Evolutionary conservation across 495 filamentous ascomycete genomes (phyloP), one percentile per base, ranked within the genome.

Genomic region (Trichodelitschia bisporula): DNA sequence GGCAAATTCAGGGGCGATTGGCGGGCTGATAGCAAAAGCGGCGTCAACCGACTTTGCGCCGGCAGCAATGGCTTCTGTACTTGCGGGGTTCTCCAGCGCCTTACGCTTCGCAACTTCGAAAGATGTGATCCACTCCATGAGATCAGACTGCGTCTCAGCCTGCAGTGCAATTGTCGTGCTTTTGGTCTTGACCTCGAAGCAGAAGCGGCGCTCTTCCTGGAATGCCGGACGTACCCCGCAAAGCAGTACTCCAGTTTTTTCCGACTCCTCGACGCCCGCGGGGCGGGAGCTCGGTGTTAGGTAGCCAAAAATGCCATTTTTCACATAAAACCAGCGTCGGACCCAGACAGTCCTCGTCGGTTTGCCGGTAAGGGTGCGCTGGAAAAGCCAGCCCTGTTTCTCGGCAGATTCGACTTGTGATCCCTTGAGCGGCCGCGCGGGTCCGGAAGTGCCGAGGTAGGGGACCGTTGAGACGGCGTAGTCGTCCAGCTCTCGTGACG

Each of bases 121-220:
- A 4, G 78, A 67, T 33, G 72, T 64, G 26, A 97, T 68, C 86
- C 86, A 97, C 35, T 84, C 78, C 36, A 73, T 75, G 15, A 97
- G 57, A 41, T 93, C 77, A 28, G 60, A 54, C 42, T 93, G 86
- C 0, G 79, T 90, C 45, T 95, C 89, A 3, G 86, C 78, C 51
- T 97, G 86, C 17, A 97, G 56, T 33, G 92, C 52, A 25, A 92
- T 69, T 28, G 68, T 82, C 41, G 72, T 76, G 42, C 84, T 89
- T 47, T 93, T 97, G 10, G 86, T 97, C 58, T 93, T 97, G 40
- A 97, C 80, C 51, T 95, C 89, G 43, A 95, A 97, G 45, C 89
- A 92, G 48, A 93, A 95, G 18, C 89, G 62, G 20, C 86, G 66
- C 40, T 97, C 86, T 46, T 97, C 86, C 40, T 80, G 72, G 24